Percentiles rank a stretch among this genome's conserved stretches.
phyloP scores from a whole-genome alignment of 2,329 filamentous ascomycete species.

The Talaromyces sp. region DNA sequence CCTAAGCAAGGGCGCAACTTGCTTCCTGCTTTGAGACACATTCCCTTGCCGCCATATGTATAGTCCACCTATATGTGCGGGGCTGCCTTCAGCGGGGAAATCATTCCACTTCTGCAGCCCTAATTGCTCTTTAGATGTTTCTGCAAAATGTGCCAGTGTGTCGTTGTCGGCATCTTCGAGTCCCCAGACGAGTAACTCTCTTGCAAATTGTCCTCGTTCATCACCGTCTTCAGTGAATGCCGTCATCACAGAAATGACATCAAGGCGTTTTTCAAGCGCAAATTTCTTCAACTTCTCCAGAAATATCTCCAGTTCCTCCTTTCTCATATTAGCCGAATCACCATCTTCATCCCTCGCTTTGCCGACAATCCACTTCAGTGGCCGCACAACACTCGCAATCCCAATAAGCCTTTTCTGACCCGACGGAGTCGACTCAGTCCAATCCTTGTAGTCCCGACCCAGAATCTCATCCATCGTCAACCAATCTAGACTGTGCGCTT shows the following conservation, averaged over 20 bases:
- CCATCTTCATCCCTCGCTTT: conserved; percentile 40
- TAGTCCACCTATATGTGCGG: conserved; percentile 15
- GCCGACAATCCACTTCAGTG: conserved; percentile 50
- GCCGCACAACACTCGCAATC: conserved; percentile 57
- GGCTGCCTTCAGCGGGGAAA: conserved; percentile 14
- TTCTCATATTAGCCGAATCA: neutral
- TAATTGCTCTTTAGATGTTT: conserved; percentile 43
- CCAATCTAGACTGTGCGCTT: conserved; percentile 51
- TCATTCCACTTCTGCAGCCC: conserved; percentile 32
- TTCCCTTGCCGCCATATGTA: conserved; percentile 56
- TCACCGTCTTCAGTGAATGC: conserved; percentile 42
- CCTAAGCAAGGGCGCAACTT: conserved; percentile 58
- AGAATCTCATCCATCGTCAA: conserved; percentile 55
- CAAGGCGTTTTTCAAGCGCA: conserved; percentile 44
- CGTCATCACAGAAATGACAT: conserved; percentile 59
- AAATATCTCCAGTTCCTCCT: conserved; percentile 32
- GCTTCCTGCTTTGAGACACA: conserved; percentile 58
- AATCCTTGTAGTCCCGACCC: conserved; percentile 62
- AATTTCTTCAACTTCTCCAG: conserved; percentile 44
- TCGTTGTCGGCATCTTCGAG: conserved; percentile 39
- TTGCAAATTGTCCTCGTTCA: conserved; percentile 43
- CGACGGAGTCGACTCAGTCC: conserved; percentile 42
- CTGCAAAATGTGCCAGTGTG: conserved; percentile 46
- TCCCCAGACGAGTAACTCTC: conserved; percentile 51
- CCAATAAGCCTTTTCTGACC: conserved; percentile 44